Percentiles rank a stretch among this genome's conserved stretches.
These are phyloP conservation scores for Leishmania major DNA, from an alignment of 208 protist species.

Conservation along the genomic window DNA sequence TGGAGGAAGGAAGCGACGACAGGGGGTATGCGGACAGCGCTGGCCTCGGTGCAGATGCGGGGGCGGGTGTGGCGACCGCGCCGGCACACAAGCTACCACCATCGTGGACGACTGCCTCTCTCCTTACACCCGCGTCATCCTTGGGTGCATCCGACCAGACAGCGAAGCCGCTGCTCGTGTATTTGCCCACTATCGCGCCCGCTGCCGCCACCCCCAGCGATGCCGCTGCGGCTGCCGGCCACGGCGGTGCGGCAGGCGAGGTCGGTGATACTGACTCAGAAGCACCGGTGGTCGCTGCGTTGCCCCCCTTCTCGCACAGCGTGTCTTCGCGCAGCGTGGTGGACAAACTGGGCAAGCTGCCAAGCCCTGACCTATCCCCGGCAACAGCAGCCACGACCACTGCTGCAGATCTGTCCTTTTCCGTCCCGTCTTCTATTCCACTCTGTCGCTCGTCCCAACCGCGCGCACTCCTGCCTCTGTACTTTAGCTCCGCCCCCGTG, in stretches of 20 bases:
- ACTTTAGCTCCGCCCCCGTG: neutral
- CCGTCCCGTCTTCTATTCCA: neutral
- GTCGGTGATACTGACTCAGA: neutral
- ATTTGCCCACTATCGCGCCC: neutral
- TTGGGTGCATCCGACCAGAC: neutral
- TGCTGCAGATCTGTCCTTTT: neutral
- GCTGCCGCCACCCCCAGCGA: neutral
- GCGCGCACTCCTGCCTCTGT: neutral
- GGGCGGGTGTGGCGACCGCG: neutral
- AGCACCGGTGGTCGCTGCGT: neutral
- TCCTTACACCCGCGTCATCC: neutral
- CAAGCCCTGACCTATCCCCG: neutral
- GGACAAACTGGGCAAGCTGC: neutral
- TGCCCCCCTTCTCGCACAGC: neutral
- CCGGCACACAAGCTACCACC: neutral
- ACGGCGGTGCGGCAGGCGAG: neutral
- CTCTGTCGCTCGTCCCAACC: neutral
- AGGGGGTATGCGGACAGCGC: neutral
- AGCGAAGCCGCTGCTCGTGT: neutral
- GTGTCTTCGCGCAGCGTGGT: neutral
- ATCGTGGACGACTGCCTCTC: neutral
- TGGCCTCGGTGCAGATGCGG: neutral
- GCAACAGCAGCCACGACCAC: neutral
- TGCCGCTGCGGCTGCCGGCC: neutral
- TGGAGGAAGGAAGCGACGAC: neutral